These are phyloP conservation scores for Yarrowia porcina DNA, from an alignment of 805 yeast genomes.

Conservation along the genomic window DNA sequence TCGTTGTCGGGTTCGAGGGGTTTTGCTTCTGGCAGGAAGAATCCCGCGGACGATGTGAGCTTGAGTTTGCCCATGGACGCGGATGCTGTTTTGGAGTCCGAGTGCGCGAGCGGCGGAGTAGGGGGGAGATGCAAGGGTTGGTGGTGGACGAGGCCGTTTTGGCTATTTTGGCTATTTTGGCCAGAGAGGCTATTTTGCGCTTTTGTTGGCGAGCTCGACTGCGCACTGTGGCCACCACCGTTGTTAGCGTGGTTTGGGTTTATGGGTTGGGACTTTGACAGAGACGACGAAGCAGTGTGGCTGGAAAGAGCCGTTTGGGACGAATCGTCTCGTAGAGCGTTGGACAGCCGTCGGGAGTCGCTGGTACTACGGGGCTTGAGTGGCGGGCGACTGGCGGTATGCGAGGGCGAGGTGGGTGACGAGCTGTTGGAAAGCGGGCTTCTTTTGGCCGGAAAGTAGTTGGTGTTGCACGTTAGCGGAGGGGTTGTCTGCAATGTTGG, in stretches of 20 bases:
- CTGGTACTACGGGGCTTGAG: background rate
- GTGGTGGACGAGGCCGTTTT: no score
- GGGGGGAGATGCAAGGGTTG: constrained; percentile 17
- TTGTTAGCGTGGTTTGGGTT: constrained; percentile 6
- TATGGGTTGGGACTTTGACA: constrained; percentile 20
- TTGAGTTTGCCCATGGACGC: constrained; percentile 24
- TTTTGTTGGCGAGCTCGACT: background rate
- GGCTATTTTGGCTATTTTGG: no score
- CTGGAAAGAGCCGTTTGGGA: constrained; percentile 22
- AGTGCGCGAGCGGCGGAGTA: constrained; percentile 10
- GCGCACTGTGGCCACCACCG: background rate
- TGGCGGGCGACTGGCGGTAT: background rate
- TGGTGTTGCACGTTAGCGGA: constrained; percentile 4
- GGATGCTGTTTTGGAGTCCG: background rate
- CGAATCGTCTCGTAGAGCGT: background rate
- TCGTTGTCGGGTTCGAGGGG: background rate
- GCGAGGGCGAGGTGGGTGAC: constrained; percentile 5
- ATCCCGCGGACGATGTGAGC: constrained; percentile 17
- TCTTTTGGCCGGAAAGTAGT: background rate
- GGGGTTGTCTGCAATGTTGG: background rate
- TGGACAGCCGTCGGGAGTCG: constrained; percentile 11
- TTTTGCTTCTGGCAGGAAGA: constrained; percentile 12
- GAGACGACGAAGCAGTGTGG: constrained; percentile 11
- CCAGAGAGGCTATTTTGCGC: background rate
- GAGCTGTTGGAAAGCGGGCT: constrained; percentile 1